phyloP scores from a whole-genome alignment of 2,329 filamentous ascomycete genomes.

The Aspergillus calidoustus region DNA sequence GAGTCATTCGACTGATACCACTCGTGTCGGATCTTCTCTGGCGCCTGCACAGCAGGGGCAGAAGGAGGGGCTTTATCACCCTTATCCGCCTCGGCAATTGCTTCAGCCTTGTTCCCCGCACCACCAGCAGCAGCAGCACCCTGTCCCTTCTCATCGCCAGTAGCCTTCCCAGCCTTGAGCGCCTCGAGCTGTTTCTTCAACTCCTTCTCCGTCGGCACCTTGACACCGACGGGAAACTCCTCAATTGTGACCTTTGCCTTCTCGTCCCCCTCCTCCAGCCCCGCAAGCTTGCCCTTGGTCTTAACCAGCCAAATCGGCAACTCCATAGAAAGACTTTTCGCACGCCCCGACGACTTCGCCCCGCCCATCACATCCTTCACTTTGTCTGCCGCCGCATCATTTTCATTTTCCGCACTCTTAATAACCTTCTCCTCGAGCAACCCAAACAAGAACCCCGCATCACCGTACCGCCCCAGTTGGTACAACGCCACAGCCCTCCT shows the following conservation, averaged over 20 bases:
- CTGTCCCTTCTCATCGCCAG: neutral
- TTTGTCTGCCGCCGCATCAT: conserved; percentile 32
- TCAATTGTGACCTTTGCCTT: conserved; percentile 50
- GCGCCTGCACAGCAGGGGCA: neutral
- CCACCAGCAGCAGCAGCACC: conserved; percentile 13
- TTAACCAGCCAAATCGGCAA: conserved; percentile 65
- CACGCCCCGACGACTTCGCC: conserved; percentile 19
- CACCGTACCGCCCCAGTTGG: conserved; percentile 71
- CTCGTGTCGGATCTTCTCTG: conserved; percentile 68
- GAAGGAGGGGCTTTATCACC: conserved; percentile 5
- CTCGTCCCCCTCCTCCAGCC: conserved; percentile 55
- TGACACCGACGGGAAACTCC: conserved; percentile 58
- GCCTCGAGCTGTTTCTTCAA: conserved; percentile 40
- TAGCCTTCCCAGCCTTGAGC: conserved; percentile 34
- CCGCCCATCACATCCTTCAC: conserved; percentile 37
- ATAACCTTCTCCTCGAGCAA: conserved; percentile 58
- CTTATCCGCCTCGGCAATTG: neutral
- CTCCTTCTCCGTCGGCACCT: conserved; percentile 48
- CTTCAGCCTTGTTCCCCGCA: neutral
- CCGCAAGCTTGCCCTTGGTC: conserved; percentile 56
- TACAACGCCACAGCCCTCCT: conserved; percentile 76
- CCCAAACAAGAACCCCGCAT: conserved; percentile 74
- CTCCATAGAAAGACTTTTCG: conserved; percentile 37
- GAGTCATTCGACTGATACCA: conserved; percentile 69
- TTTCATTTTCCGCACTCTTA: conserved; percentile 37